Base-by-base conservation (phyloP, 2,329 filamentous ascomycete genomes). In the Zasmidium citrigriseum region DNA sequence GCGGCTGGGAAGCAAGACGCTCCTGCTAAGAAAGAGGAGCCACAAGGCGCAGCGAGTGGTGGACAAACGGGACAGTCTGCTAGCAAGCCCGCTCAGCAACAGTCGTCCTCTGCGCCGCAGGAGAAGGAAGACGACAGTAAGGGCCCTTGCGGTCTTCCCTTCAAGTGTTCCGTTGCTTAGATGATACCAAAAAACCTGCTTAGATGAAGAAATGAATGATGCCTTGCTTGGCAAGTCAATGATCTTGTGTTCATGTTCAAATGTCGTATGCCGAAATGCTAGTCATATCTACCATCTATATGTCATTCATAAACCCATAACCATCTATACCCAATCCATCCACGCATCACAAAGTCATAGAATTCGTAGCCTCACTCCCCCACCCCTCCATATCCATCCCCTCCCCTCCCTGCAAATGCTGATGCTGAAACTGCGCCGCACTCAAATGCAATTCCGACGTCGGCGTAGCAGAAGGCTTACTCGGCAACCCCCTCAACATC, bases 81-180 rank as follows among this genome's bases (percentile, higher is more conserved):
- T 47, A 44, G 47, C n/a, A n/a, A n/a, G n/a, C n/a, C n/a, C 55
- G 27, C 25, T 55, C 61, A 58, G 46, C 69, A 67, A 58, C 68
- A 67, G 62, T 67, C 64, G 20, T 62, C 63, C 22, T 64, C 68
- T 23, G 67, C 67, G 20, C 70, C 71, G 53, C 68, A 76, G 38
- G 52, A 61, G 45, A 56, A 55, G 45, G 73, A 75, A 52, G 76
- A 83, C 58, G 77, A 81, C 54, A 82, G 83, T 57, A 84, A 88
- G 70, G 88, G 90, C 0, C 89, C 89, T 47, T 96, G 91, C 72
- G 90, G 91, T 21, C 77, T 95, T 67, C 90, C 91, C 27, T 77
- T 80, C 52, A 93, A 93, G 71, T 95, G 90, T 75, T 76, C 78
- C 48, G 84, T 95, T 67, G 77, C 86, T 70, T 91, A 76, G 56